These are phyloP conservation scores for Penicillium waksmanii DNA, from an alignment of 495 filamentous ascomycete genomes.

Conservation along the genomic window DNA sequence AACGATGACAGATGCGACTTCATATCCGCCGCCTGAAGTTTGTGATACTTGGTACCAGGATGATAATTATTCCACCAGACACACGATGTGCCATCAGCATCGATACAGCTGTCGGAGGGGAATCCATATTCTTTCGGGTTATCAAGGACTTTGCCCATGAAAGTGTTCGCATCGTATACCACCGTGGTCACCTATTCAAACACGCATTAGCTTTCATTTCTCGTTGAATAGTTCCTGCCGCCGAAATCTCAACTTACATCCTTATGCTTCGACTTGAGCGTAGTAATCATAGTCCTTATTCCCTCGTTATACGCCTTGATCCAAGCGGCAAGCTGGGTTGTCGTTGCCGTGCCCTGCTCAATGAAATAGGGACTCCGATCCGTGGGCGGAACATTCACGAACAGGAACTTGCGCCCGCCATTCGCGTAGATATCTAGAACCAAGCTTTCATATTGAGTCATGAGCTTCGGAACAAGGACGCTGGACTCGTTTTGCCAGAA, in stretches of 20 bases:
- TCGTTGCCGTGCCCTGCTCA: constrained; percentile 28
- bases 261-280: constrained; percentile 23
- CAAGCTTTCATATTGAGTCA: constrained; percentile 58
- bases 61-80: constrained; percentile 50
- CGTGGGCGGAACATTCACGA: constrained; percentile 76
- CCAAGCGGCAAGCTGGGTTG: constrained; percentile 31
- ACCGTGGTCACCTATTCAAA: constrained; percentile 26
- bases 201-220: neutral
- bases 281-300: constrained; percentile 31
- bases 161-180: constrained; percentile 38
- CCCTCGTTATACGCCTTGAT: constrained; percentile 37
- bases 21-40: constrained; percentile 46
- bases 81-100: constrained; percentile 37
- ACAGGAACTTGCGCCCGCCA: constrained; percentile 75
- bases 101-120: constrained; percentile 35
- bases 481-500: constrained; percentile 52
- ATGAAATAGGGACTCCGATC: constrained; percentile 62
- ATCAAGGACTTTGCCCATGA: constrained; percentile 58
- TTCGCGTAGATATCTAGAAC: constrained; percentile 61
- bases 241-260: constrained; percentile 26
- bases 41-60: constrained; percentile 40
- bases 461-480: constrained; percentile 55
- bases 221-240: neutral
- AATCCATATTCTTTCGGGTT: constrained; percentile 49
- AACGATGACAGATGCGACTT: constrained; percentile 29